Evolutionary conservation across 2,329 filamentous ascomycete species (phyloP), one percentile per base, ranked within the genome.

Genomic region (Pseudogymnoascus sp.): DNA sequence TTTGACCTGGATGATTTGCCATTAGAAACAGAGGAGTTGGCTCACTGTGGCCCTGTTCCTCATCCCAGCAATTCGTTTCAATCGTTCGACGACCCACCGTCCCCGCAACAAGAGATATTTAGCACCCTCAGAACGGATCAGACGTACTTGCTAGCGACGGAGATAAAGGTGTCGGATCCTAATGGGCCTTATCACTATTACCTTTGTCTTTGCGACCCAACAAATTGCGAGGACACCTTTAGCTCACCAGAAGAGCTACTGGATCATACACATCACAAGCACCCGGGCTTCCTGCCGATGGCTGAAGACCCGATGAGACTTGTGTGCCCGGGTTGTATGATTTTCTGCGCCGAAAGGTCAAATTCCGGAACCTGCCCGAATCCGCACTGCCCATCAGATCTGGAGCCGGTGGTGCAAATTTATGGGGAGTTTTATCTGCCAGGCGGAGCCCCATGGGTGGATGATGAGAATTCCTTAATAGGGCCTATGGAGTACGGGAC

Each of bases 51-150:
- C n/a, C 28, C 47, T 53, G 28, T 11, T 15, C 47, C 15, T 15
- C n/a, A 33, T 28, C 9, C 28, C 6, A 53, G 28, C 28, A 35
- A 33, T 15, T 5, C n/a, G 20, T 53, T 33, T 8, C 47, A 20
- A 35, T 35, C 47, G 1, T 53, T 53, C 11, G 15, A 33, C 11
- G 22, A 15, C 15, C 28, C n/a, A n/a, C n/a, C 28, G 11, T 20
- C 47, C 2, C 8, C 20, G 6, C 2, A 28, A 35, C 47, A 14
- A 20, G 28, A 15, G 6, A 28, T 18, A 18, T 53, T 53, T 11
- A 53, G 47, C 47, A 53, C 47, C 47, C 15, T 53, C 47, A 53
- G 18, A 53, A 53, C 47, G 12, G 28, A 35, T 53, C 47, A 28
- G 18, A 35, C 47, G 7, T 53, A 35, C 33, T 18, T 20, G 9